These are phyloP conservation scores for Herpotrichia juniperi DNA, from an alignment of 2,329 filamentous ascomycete genomes.

Conservation along the genomic window DNA sequence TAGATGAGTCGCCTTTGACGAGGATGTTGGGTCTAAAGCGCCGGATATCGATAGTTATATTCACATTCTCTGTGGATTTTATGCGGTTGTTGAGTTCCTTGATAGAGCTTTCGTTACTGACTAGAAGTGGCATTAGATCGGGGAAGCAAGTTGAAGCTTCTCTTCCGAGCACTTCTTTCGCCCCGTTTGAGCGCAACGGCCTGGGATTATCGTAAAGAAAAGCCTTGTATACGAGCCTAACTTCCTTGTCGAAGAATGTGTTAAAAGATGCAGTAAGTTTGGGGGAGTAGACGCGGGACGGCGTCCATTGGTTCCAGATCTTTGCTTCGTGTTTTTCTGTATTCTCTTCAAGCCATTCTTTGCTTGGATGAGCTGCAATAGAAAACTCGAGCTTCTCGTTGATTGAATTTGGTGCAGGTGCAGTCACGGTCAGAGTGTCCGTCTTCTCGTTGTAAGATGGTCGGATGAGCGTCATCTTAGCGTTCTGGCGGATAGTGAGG, in stretches of 20 bases:
- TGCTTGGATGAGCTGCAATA: constrained; percentile 55
- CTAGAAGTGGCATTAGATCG: constrained; percentile 63
- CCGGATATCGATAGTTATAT: constrained; percentile 60
- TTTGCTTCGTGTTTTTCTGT: constrained; percentile 57
- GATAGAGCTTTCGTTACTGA: constrained; percentile 63
- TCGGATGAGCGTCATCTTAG: constrained; percentile 68
- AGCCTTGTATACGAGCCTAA: constrained; percentile 67
- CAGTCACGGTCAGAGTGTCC: constrained; percentile 57
- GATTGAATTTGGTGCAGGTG: constrained; percentile 46
- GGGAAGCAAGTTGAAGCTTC: constrained; percentile 63
- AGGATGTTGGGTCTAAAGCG: constrained; percentile 70
- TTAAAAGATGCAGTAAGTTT: constrained; percentile 61
- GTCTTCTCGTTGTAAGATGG: constrained; percentile 55
- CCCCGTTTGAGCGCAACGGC: constrained; percentile 62
- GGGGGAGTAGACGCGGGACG: constrained; percentile 61
- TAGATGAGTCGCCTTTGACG: constrained; percentile 59
- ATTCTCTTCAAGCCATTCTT: constrained; percentile 60
- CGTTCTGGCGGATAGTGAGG: constrained; percentile 66
- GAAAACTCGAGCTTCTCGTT: constrained; percentile 49
- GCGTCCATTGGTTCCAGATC: constrained; percentile 66
- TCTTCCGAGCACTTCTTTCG: constrained; percentile 59
- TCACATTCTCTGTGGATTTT: constrained; percentile 45
- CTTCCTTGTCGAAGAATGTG: constrained; percentile 61
- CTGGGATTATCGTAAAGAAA: constrained; percentile 56
- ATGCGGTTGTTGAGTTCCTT: constrained; percentile 64